These are phyloP conservation scores for Dactylellina sp. DNA, from an alignment of 2,329 filamentous ascomycete species.

Conservation along the genomic window DNA sequence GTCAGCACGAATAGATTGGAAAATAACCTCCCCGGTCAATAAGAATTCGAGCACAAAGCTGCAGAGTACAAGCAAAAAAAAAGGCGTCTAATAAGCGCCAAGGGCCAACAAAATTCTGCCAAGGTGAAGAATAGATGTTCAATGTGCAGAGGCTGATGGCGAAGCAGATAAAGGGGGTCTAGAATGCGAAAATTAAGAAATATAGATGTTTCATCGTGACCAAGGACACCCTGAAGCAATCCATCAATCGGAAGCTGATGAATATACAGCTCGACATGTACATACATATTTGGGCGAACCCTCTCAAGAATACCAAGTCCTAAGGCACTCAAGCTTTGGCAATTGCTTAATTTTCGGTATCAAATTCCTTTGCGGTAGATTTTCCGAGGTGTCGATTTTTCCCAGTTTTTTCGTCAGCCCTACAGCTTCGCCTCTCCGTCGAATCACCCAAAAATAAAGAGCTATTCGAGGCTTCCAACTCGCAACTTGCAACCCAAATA, in stretches of 20 bases:
- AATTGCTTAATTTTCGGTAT: too few relatives aligned
- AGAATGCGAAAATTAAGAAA: constrained; percentile 2
- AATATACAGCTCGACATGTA: too few relatives aligned
- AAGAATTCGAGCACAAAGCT: not conserved
- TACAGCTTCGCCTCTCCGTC: constrained; percentile 10
- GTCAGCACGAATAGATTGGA: constrained; percentile 3
- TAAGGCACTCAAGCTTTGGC: too few relatives aligned
- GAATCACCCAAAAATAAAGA: constrained; percentile 5
- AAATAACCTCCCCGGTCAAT: constrained; percentile 13
- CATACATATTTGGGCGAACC: too few relatives aligned
- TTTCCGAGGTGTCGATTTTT: not conserved
- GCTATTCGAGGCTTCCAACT: not conserved
- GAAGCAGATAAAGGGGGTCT: too few relatives aligned
- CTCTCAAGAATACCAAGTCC: too few relatives aligned
- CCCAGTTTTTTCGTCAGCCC: constrained; percentile 6
- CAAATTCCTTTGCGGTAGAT: too few relatives aligned
- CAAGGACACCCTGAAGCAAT: too few relatives aligned
- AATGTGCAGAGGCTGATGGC: not conserved
- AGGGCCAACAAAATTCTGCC: constrained; percentile 10
- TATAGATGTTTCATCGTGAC: too few relatives aligned
- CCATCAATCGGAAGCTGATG: too few relatives aligned
- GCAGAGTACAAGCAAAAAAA: too few relatives aligned
- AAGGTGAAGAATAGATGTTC: constrained; percentile 6
- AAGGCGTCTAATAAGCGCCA: constrained; percentile 40
- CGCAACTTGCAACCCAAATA: too few relatives aligned